Base-by-base conservation (phyloP, 306 rosid genomes). In the Delonix regia region DNA sequence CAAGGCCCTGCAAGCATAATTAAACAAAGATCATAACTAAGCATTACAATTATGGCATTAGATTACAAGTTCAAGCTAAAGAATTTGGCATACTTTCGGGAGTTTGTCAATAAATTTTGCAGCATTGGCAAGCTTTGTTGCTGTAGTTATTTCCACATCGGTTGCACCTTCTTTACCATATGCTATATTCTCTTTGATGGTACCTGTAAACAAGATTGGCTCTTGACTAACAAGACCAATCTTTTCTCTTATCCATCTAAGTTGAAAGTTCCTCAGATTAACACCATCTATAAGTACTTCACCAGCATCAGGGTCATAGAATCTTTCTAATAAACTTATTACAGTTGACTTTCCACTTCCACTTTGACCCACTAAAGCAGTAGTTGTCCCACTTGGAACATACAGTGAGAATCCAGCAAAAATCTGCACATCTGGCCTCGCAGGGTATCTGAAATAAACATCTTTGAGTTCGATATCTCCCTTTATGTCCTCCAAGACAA, bases 291-390 rank as follows among this genome's bases (percentile, higher is more conserved):
- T 85, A 45, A 90, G 88, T 8, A 92, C 85, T 85, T 88, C 88
- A 82, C 98, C 99, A 45, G 89, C 80, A 47, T 92, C 91, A 2
- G 98, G 99, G 78, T 95, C 98, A 61, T 95, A 95, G 73, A 95
- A 92, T 65, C 99, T 88, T 83, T 95, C 98, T 12, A 92, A 55
- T 42, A 95, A 81, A 65, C 89, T 85, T 30, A 92, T 88, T 14
- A 92, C 94, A 0, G 98, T 95, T 0, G 99, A 95, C 70, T 95
- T 95, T 9, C 99, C 99, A 45, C 99, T 95, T 57, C 99, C 99
- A 66, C 99, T 95, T 61, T 92, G 97, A 55, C 97, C 99, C 53
- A 95, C 98, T 52, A 95, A 88, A 38, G 99, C 99, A 34, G 87
- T 74, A 36, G 94, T 91, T 53, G 83, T 86, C 66, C 98, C 98